Evolutionary conservation across 2,329 filamentous ascomycete genomes (phyloP), one percentile per base, ranked within the genome.

Genomic region (Cryoendolithus antarcticus): DNA sequence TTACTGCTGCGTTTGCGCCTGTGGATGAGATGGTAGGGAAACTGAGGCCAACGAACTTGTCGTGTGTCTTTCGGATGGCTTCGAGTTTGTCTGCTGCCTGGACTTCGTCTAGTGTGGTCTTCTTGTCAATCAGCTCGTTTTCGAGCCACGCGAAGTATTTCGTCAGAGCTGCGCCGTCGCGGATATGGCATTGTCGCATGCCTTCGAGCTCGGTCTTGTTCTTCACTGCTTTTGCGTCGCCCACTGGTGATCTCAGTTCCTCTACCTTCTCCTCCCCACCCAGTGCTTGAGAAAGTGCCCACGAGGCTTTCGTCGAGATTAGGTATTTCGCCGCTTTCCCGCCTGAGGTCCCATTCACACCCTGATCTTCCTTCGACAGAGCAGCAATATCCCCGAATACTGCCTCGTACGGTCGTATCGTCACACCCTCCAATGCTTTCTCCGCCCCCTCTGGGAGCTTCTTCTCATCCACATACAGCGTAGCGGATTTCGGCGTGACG

Each of bases 91-190:
- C 85, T 10, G 88, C 86, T n/a, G 76, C 91, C 48, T 84, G 72
- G 2, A 95, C 86, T 59, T 98, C 91, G 54, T 96, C 86, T 6
- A 98, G 62, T 3, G 67, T 72, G 1, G 72, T 73, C 59, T 89
- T 80, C 48, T 71, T 75, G 5, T 41, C 40, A 42, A 84, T 58
- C 19, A 98, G 68, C 55, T 95, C 81, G 52, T 95, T 75, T 60
- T 98, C 91, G 3, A 98, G 72, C 91, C 91, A 98, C 9, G 91
- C 86, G 60, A 98, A 95, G 60, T 86, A 98, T 57, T 94, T 79
- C 40, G 77, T 88, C 44, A 96, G 63, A 2, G 91, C 89, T 34
- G 86, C 86, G 34, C 91, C 91, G 54, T 98, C 91, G 47, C 91
- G 78, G 49, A 96, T 77, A 57, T 98, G 91, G 57, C 91, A 96